Evolutionary conservation across 306 rosid species (phyloP).

Genomic region (Pyrus pyrifolia): DNA sequence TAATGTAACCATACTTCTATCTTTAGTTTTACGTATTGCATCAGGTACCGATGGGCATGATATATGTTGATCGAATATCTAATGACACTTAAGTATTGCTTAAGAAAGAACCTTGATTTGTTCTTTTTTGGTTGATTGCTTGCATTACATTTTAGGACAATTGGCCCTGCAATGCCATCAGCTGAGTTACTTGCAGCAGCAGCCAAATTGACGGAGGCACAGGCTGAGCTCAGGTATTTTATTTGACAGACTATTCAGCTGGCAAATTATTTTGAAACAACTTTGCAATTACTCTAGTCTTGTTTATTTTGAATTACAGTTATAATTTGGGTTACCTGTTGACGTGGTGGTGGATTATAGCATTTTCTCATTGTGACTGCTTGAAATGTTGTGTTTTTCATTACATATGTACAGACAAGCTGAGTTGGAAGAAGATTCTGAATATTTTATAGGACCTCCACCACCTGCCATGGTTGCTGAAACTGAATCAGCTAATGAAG

Average conservation of each 20-base stretch:
- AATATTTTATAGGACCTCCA: slow-evolving; percentile 72
- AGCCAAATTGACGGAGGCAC: slow-evolving; percentile 90
- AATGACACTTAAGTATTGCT: neutral
- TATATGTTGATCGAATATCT: neutral
- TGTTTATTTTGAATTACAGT: neutral
- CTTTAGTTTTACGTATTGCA: neutral
- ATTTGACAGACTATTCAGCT: neutral
- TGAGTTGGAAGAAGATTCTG: slow-evolving; percentile 67
- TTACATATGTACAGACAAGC: slow-evolving; percentile 43
- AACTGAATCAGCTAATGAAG: slow-evolving; percentile 87
- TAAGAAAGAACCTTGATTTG: neutral
- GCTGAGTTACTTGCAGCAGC: slow-evolving; percentile 93
- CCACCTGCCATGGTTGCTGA: slow-evolving; percentile 84
- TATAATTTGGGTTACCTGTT: neutral
- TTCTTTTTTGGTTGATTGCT: slow-evolving; percentile 6
- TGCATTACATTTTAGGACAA: slow-evolving; percentile 38
- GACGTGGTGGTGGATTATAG: neutral
- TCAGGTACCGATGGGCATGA: neutral
- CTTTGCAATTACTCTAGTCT: neutral
- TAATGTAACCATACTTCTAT: neutral
- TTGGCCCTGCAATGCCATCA: slow-evolving; percentile 96
- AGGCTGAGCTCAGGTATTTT: slow-evolving; percentile 63
- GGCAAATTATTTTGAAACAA: neutral
- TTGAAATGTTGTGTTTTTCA: neutral
- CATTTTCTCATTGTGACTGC: neutral